These are phyloP conservation scores for Acorus calamus DNA, from an alignment of 106 monocot genomes.

Conservation along the genomic window DNA sequence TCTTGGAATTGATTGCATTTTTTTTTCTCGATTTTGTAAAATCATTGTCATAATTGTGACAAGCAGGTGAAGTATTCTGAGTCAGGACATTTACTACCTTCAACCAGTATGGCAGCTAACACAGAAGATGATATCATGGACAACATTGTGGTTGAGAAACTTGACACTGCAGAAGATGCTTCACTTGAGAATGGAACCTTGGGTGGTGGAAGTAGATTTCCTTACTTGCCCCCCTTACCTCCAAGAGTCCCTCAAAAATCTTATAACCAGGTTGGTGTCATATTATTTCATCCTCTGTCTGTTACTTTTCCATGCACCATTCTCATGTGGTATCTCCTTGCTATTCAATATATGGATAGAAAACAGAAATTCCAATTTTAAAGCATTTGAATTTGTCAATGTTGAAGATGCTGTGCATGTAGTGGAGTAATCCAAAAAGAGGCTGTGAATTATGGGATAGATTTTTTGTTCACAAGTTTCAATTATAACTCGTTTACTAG, in stretches of 20 bases:
- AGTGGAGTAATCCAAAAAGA: too few species aligned
- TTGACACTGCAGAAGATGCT: constrained; percentile 18
- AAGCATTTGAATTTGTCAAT: too few species aligned
- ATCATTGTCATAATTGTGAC: too few species aligned
- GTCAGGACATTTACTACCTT: constrained; percentile 18
- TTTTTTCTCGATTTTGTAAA: too few species aligned
- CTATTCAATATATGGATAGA: neutral
- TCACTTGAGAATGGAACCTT: constrained; percentile 20
- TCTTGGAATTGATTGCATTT: too few species aligned
- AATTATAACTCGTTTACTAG: too few species aligned
- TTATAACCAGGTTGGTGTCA: constrained; percentile 39
- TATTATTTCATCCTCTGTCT: too few species aligned
- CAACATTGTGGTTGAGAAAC: constrained; percentile 47
- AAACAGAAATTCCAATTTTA: neutral
- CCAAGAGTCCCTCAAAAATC: constrained; percentile 24
- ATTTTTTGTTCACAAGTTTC: too few species aligned
- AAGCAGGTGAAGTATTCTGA: constrained; percentile 42
- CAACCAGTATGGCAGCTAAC: constrained; percentile 65
- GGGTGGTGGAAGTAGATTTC: constrained; percentile 13
- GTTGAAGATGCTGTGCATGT: too few species aligned
- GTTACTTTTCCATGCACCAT: too few species aligned
- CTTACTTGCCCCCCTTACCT: constrained; percentile 37
- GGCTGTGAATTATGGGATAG: too few species aligned
- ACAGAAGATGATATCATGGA: constrained; percentile 61
- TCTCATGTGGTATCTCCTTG: too few species aligned